A percentile compares a stretch with the other conserved stretches of the same genome.
phyloP scores from a whole-genome alignment of 768 basidiomycete species.

The Clitopilus hobsonii region DNA sequence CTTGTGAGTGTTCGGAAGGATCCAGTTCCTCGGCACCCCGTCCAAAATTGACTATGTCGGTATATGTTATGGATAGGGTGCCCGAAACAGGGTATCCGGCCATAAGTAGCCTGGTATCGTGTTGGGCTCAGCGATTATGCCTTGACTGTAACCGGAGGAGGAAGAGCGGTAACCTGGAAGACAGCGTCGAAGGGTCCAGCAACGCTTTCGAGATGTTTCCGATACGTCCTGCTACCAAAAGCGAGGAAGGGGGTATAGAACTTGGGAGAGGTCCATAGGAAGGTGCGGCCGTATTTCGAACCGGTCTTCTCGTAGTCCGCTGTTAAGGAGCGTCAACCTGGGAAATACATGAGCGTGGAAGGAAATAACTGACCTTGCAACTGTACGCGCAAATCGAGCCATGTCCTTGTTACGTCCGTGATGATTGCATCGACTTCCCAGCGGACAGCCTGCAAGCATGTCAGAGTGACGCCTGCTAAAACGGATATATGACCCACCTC shows the following conservation, averaged over 20 bases:
- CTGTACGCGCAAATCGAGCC: constrained; percentile 58
- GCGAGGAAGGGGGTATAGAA: constrained; percentile 53
- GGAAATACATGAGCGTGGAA: background rate
- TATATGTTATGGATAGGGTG: background rate
- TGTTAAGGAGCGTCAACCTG: constrained; percentile 18
- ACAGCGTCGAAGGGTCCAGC: constrained; percentile 50
- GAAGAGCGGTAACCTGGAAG: background rate
- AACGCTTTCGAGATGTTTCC: constrained; percentile 37
- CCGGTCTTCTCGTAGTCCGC: constrained; percentile 66
- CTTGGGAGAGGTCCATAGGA: constrained; percentile 66
- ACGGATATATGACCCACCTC: constrained; percentile 47
- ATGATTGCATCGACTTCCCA: constrained; percentile 80
- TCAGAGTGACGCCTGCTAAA: background rate
- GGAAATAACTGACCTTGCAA: constrained; percentile 43
- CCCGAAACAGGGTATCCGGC: background rate
- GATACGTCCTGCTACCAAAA: constrained; percentile 18
- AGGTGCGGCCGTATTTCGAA: constrained; percentile 58
- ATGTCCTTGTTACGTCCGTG: constrained; percentile 68
- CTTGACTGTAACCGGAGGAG: background rate
- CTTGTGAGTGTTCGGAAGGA: background rate
- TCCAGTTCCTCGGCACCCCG: background rate
- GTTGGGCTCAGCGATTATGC: background rate
- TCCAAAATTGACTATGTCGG: background rate
- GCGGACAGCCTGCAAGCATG: constrained; percentile 52
- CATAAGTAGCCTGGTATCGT: background rate